Evolutionary conservation across 1,139 yeast genomes (phyloP).

Genomic region (Nadsonia commutata): DNA sequence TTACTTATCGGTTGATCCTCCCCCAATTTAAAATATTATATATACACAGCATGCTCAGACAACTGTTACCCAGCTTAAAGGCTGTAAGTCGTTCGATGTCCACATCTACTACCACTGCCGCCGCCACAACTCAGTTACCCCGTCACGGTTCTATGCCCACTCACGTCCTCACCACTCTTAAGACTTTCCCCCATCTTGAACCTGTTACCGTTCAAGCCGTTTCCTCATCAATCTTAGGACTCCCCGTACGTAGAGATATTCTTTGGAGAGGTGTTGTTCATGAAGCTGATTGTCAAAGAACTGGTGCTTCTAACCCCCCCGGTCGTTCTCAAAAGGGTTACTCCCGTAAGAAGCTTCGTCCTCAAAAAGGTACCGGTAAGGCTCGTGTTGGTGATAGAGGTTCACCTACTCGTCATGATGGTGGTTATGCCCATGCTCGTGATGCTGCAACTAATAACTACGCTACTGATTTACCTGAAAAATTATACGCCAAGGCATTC

Average conservation of each 20-base stretch:
- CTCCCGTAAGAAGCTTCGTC: slow-evolving; percentile 67
- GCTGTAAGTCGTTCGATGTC: slow-evolving; percentile 3
- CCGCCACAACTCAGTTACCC: slow-evolving; percentile 3
- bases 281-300: slow-evolving; percentile 83
- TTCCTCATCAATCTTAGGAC: slow-evolving; percentile 49
- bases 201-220: slow-evolving; percentile 69
- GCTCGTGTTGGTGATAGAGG: slow-evolving; percentile 96
- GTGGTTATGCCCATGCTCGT: slow-evolving; percentile 82
- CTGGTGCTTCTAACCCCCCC: slow-evolving; percentile 75
- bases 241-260: slow-evolving; percentile 76
- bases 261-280: slow-evolving; percentile 89
- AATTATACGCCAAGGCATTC: slow-evolving; percentile 61
- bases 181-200: slow-evolving; percentile 80
- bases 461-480: slow-evolving; percentile 65
- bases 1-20: too few relatives aligned
- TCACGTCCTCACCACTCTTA: slow-evolving; percentile 65
- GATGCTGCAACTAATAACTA: slow-evolving; percentile 75
- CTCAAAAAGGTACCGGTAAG: slow-evolving; percentile 88
- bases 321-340: slow-evolving; percentile 74
- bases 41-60: slow-evolving; percentile 5
- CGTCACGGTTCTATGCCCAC: slow-evolving; percentile 39
- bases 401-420: slow-evolving; percentile 82
- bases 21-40: not conserved
- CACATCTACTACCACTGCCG: slow-evolving; percentile 6
- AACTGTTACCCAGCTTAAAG: slow-evolving; percentile 4